Conservation (phyloP, 345 rosid genomes). For the Rubroshorea leprosula region DNA sequence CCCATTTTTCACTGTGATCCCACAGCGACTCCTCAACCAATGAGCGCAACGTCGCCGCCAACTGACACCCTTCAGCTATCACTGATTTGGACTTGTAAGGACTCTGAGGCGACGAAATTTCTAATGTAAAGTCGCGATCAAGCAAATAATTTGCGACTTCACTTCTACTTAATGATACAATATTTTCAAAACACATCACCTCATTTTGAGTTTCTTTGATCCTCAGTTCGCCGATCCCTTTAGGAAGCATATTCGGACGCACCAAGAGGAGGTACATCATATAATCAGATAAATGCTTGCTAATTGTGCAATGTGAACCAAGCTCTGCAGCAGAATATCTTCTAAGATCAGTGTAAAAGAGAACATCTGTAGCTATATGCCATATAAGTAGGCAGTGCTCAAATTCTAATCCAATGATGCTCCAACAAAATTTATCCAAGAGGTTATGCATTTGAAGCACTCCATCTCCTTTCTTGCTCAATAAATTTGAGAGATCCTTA, state of each 20-base stretch:
- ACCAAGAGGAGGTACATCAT: background rate
- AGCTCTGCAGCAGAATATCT: background rate
- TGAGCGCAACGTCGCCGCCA: slow-evolving; percentile 10
- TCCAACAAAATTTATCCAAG: background rate
- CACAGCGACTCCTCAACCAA: background rate
- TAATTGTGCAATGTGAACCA: background rate
- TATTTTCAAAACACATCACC: too few species aligned
- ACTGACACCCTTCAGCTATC: too few species aligned
- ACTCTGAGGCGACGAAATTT: too few species aligned
- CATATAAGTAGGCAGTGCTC: slow-evolving; percentile 23
- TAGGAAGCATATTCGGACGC: slow-evolving; percentile 3
- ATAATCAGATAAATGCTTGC: slow-evolving; percentile 12
- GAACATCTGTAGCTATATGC: slow-evolving; percentile 28
- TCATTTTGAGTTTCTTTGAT: too few species aligned
- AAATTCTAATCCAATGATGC: slow-evolving; percentile 10
- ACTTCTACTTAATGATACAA: too few species aligned
- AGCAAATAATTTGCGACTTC: too few species aligned
- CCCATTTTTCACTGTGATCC: slow-evolving; percentile 25
- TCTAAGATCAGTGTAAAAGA: background rate
- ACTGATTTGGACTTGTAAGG: too few species aligned
- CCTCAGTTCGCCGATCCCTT: too few species aligned
- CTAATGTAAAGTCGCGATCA: too few species aligned
- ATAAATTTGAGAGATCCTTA: background rate
- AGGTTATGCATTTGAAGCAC: too few species aligned
- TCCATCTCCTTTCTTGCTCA: background rate